Conservation (phyloP, 1,139 yeast genomes). For the Zygosaccharomyces sapae region DNA sequence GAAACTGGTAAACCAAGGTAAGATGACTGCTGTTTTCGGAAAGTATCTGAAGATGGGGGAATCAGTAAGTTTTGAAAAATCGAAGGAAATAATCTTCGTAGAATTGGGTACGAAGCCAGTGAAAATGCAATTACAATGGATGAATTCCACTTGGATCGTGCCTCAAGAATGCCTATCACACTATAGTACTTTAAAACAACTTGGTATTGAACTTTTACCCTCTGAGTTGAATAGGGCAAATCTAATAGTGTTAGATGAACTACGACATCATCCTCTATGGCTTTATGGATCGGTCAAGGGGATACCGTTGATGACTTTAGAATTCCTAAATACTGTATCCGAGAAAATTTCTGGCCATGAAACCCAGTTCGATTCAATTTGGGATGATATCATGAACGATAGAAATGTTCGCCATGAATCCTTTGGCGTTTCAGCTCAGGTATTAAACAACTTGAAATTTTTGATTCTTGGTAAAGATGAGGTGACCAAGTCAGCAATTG, state of each 20-base stretch:
- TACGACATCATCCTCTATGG: slow-evolving; percentile 10
- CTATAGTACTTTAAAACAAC: neutral
- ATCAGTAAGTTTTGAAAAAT: slow-evolving; percentile 10
- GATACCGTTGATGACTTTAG: slow-evolving; percentile 13
- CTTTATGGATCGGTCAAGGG: slow-evolving; percentile 18
- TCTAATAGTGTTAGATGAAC: slow-evolving; percentile 12
- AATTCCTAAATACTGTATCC: slow-evolving; percentile 12
- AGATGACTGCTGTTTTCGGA: slow-evolving; percentile 24
- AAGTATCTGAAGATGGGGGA: slow-evolving; percentile 22
- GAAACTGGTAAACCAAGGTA: slow-evolving; percentile 26
- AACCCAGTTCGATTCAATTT: slow-evolving; percentile 14
- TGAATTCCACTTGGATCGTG: slow-evolving; percentile 17
- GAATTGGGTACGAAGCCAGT: slow-evolving; percentile 30
- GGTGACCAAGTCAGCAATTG: slow-evolving; percentile 2
- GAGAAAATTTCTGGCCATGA: slow-evolving; percentile 5
- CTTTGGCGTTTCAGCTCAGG: neutral
- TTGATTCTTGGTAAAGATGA: neutral
- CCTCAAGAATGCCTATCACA: slow-evolving; percentile 4
- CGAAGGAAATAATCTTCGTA: slow-evolving; percentile 6
- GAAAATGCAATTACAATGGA: slow-evolving; percentile 16
- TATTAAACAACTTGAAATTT: neutral
- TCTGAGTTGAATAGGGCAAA: slow-evolving; percentile 10
- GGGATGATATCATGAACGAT: slow-evolving; percentile 8
- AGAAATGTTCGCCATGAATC: neutral
- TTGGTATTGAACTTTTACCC: slow-evolving; percentile 10